A percentile compares a stretch with the other conserved stretches of the same genome.
Evolutionary conservation across 2,329 filamentous ascomycete genomes (phyloP).

Genomic region (Ophiostoma australiae): DNA sequence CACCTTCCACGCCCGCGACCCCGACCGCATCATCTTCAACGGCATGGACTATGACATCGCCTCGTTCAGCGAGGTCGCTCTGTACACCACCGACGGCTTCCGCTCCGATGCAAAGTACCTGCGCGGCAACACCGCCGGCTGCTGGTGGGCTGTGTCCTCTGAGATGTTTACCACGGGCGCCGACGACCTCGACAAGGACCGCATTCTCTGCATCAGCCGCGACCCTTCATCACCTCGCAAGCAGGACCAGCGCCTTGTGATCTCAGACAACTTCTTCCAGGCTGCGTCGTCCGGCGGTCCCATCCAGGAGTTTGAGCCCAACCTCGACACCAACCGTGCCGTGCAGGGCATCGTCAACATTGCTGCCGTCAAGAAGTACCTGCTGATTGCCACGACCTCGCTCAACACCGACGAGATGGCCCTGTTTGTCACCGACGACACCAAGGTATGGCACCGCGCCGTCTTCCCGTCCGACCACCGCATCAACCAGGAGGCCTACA

Average conservation of each 20-base stretch:
- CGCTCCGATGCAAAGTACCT: slow-evolving; percentile 59
- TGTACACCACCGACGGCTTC: slow-evolving; percentile 86
- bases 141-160: slow-evolving; percentile 80
- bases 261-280: slow-evolving; percentile 79
- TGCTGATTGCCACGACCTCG: slow-evolving; percentile 78
- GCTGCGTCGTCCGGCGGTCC: slow-evolving; percentile 36
- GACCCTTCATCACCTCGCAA: slow-evolving; percentile 66
- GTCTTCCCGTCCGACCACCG: slow-evolving; percentile 80
- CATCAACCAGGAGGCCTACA: slow-evolving; percentile 81
- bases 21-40: slow-evolving; percentile 81
- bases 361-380: slow-evolving; percentile 76
- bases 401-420: slow-evolving; percentile 83
- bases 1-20: slow-evolving; percentile 76
- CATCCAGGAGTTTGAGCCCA: slow-evolving; percentile 65
- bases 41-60: slow-evolving; percentile 62
- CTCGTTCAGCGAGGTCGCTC: slow-evolving; percentile 58
- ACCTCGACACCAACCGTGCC: slow-evolving; percentile 66
- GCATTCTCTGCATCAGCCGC: slow-evolving; percentile 74
- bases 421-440: slow-evolving; percentile 82
- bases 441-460: slow-evolving; percentile 81
- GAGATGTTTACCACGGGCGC: slow-evolving; percentile 67
- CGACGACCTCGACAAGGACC: slow-evolving; percentile 59
- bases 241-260: slow-evolving; percentile 70
- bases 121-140: slow-evolving; percentile 65
- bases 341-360: slow-evolving; percentile 77